Conservation (phyloP, 2,329 filamentous ascomycete genomes). For the Blumeria graminis region DNA sequence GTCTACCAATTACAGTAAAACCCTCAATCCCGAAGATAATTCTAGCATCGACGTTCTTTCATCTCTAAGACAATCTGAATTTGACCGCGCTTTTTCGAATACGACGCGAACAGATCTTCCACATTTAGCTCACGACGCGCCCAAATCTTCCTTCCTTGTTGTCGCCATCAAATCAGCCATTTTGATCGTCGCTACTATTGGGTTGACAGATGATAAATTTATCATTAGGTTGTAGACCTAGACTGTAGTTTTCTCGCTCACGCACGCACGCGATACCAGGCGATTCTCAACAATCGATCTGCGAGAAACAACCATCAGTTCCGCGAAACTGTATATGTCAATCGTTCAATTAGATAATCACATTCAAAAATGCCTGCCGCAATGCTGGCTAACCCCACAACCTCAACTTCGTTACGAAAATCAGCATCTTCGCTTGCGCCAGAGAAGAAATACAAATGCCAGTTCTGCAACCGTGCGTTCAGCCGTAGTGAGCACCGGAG, state of each 20-base stretch:
- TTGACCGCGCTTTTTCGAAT: not conserved
- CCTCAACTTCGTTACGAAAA: slow-evolving; percentile 42
- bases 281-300: slow-evolving; percentile 17
- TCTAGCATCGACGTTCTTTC: not conserved
- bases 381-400: slow-evolving; percentile 27
- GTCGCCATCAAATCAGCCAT: not conserved
- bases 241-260: not conserved
- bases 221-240: not conserved
- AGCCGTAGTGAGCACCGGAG: slow-evolving; percentile 93
- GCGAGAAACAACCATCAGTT: slow-evolving; percentile 7
- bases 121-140: not conserved
- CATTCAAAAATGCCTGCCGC: slow-evolving; percentile 36
- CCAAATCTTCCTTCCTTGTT: not conserved
- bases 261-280: slow-evolving; percentile 14
- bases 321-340: slow-evolving; percentile 3
- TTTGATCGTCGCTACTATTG: not conserved
- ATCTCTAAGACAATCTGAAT: not conserved
- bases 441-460: slow-evolving; percentile 98
- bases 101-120: not conserved
- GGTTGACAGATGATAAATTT: not conserved
- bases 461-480: slow-evolving; percentile 94
- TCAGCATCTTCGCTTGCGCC: slow-evolving; percentile 37
- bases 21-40: not conserved
- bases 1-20: not conserved
- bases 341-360: slow-evolving; percentile 10